These are phyloP conservation scores for Cyclocybe aegerita DNA, from an alignment of 768 basidiomycete genomes.

Conservation along the genomic window DNA sequence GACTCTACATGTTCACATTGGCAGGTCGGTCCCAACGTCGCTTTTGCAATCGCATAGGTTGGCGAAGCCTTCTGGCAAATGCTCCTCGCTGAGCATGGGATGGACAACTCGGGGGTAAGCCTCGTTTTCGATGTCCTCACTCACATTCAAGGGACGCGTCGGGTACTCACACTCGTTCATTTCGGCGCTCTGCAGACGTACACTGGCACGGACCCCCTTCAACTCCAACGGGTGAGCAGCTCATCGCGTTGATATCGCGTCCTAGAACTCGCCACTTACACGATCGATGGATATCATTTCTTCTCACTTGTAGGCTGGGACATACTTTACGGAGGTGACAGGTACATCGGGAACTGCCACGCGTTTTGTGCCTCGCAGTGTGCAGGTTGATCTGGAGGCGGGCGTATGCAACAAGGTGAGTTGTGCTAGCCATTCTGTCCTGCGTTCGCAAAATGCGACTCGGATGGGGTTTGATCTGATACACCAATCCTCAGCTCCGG, in stretches of 20 bases:
- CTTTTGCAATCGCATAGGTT: constrained; percentile 35
- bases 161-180: constrained; percentile 1
- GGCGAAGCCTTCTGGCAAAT: constrained; percentile 90
- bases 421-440: constrained; percentile 7
- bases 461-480: background rate
- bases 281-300: background rate
- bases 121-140: background rate
- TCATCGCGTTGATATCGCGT: no score
- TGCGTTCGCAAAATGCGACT: background rate
- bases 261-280: constrained; percentile 10
- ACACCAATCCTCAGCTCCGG: constrained; percentile 45
- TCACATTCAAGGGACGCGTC: constrained; percentile 1
- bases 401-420: constrained; percentile 80
- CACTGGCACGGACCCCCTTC: constrained; percentile 68
- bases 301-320: constrained; percentile 53
- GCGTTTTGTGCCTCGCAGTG: constrained; percentile 88
- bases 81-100: constrained; percentile 84
- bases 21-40: constrained; percentile 4
- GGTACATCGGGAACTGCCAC: constrained; percentile 39
- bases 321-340: constrained; percentile 75
- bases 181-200: constrained; percentile 49
- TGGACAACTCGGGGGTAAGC: constrained; percentile 69
- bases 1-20: constrained; percentile 8
- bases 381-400: constrained; percentile 88
- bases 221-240: constrained; percentile 61